Evolutionary conservation across 345 rosid genomes (phyloP), one percentile per base, ranked within the genome.

Genomic region (Iberis pinnata): DNA sequence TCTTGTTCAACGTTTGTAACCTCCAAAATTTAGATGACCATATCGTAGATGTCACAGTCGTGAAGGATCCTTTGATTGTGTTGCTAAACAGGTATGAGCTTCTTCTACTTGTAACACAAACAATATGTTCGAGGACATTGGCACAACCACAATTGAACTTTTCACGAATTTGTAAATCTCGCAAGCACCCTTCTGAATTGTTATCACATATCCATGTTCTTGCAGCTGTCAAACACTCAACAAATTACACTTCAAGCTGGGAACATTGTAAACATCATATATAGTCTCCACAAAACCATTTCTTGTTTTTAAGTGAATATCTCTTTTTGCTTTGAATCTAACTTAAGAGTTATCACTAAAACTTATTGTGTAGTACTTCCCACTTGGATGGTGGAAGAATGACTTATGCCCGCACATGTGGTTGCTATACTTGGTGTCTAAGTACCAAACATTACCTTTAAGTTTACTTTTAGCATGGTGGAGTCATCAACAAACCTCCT

Each of bases 241-340:
- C 6, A 42, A 4, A 11, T 42, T 42, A 18, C 24, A 42, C 9
- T 42, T 18, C 24, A 42, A 42, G 13, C 8, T 42, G 4, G 12
- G 45, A 42, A 42, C 45, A 18, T 42, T 17, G 13, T 17, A 10
- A 18, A 42, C 24, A 16, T 42, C 45, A 9, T 6, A 42, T 12
- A 45, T 45, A 8, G 32, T 24, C 12, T 45, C 49, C 49, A 20
- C 49, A 45, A 45, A 45, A n/a, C 49, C 32, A n/a, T 45, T 45
- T 17, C 7, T 45, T 3, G 10, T 22, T 45, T 24, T 45, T 13
- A 45, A 20, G 6, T 45, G 27, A 5, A 44, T 45, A 3, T 20
- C 16, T 12, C 49, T 17, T 44, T 45, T 45, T 45, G 17, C 49
- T 25, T 20, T 2, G 8, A 27, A 7, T 5, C 8, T 27, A 7